These are phyloP conservation scores for Phialophora expanda DNA, from an alignment of 2,329 filamentous ascomycete genomes.

Conservation along the genomic window DNA sequence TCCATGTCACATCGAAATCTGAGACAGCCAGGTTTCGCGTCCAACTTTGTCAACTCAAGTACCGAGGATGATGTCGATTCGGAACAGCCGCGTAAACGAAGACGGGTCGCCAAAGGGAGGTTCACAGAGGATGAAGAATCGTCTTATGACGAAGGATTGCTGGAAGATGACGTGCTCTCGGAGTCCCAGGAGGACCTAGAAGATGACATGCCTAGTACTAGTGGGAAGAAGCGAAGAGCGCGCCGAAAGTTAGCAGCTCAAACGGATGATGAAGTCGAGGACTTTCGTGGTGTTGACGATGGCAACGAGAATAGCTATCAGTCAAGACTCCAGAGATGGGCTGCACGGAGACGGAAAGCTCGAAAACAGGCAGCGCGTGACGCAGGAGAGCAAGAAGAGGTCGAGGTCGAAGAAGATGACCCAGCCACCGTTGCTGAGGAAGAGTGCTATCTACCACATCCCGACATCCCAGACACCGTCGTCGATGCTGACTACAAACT, in stretches of 20 bases:
- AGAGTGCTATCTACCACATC: constrained; percentile 87
- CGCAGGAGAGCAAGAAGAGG: constrained; percentile 45
- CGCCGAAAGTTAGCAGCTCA: constrained; percentile 38
- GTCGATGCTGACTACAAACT: constrained; percentile 78
- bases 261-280: constrained; percentile 56
- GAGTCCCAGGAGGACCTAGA: constrained; percentile 43
- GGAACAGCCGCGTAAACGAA: constrained; percentile 44
- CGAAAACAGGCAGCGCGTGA: constrained; percentile 50
- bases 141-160: constrained; percentile 39
- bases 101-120: constrained; percentile 43
- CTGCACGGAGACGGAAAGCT: constrained; percentile 65
- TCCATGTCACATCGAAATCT: constrained; percentile 73
- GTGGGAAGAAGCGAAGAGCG: constrained; percentile 35
- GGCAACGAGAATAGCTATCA: constrained; percentile 85
- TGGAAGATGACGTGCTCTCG: constrained; percentile 35
- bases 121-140: constrained; percentile 46
- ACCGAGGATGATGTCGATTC: constrained; percentile 35
- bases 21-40: constrained; percentile 72
- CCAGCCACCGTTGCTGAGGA: constrained; percentile 42
- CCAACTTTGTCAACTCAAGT: constrained; percentile 48
- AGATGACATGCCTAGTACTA: constrained; percentile 37
- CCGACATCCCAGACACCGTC: constrained; percentile 74
- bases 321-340: constrained; percentile 75
- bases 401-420: constrained; percentile 49
- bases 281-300: constrained; percentile 75